Percentiles rank a stretch among this genome's conserved stretches.
Conservation (phyloP, 1,284 basidiomycete species). For the Ceratobasidium sp. region DNA sequence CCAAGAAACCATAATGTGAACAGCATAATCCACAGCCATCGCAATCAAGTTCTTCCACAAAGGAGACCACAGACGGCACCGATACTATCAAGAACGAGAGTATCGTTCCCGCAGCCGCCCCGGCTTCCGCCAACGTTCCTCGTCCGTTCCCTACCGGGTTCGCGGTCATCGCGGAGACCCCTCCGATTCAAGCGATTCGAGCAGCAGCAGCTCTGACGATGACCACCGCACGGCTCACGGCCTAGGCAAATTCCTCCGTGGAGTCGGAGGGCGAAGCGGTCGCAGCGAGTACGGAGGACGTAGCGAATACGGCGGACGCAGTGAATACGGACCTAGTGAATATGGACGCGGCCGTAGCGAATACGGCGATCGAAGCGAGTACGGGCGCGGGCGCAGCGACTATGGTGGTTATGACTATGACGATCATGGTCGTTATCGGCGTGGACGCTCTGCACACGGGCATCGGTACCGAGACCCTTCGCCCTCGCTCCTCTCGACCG, state of each 20-base stretch:
- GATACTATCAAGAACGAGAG: not conserved
- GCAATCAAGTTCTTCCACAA: constrained; percentile 35
- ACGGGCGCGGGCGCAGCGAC: not conserved
- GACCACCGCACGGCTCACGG: not conserved
- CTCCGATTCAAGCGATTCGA: not conserved
- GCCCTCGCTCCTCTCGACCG: not conserved
- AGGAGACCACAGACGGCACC: not conserved
- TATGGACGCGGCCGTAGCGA: not conserved
- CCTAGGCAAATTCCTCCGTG: not conserved
- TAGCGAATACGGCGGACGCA: not conserved
- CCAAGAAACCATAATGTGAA: not conserved
- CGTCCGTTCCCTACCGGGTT: not conserved
- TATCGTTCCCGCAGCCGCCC: constrained; percentile 20
- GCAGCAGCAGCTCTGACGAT: not conserved
- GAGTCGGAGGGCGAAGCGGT: not conserved
- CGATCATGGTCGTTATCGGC: not conserved
- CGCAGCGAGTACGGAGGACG: not conserved
- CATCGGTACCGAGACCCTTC: constrained; percentile 22
- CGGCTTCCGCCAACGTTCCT: not conserved
- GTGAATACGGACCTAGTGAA: not conserved
- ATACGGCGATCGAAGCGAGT: not conserved
- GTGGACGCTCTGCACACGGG: not conserved
- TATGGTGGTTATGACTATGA: not conserved
- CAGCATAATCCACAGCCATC: not conserved
- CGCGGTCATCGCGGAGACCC: not conserved